Evolutionary conservation across 345 rosid genomes (phyloP).

Genomic region (Garcia nutans): DNA sequence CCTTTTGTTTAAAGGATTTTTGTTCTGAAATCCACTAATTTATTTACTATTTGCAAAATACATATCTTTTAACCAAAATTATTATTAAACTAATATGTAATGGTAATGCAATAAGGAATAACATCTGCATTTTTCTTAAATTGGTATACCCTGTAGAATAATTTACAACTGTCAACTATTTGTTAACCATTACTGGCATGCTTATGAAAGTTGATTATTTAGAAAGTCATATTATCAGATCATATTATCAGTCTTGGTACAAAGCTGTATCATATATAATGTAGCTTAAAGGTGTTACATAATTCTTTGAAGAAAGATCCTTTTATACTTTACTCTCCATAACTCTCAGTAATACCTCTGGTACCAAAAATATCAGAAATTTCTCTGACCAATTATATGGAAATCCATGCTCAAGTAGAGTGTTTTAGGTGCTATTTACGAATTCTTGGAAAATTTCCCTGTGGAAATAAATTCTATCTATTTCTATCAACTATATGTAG

Average conservation of each 20-base stretch:
- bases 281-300: neutral
- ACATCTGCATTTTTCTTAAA: neutral
- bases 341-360: neutral
- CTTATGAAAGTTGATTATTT: neutral
- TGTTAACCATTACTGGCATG: neutral
- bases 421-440: neutral
- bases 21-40: neutral
- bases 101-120: neutral
- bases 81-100: neutral
- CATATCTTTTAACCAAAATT: neutral
- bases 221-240: neutral
- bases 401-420: neutral
- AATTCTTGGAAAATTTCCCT: neutral
- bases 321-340: no score
- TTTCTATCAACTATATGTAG: no score
- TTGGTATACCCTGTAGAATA: neutral
- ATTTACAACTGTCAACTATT: neutral
- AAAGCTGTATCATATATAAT: neutral
- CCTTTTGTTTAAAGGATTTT: neutral
- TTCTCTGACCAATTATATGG: neutral
- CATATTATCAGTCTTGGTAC: neutral
- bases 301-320: neutral
- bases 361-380: neutral
- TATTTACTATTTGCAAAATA: neutral
- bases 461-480: no score